Base-by-base conservation (phyloP, 208 protist genomes). In the Leishmania aethiopica region DNA sequence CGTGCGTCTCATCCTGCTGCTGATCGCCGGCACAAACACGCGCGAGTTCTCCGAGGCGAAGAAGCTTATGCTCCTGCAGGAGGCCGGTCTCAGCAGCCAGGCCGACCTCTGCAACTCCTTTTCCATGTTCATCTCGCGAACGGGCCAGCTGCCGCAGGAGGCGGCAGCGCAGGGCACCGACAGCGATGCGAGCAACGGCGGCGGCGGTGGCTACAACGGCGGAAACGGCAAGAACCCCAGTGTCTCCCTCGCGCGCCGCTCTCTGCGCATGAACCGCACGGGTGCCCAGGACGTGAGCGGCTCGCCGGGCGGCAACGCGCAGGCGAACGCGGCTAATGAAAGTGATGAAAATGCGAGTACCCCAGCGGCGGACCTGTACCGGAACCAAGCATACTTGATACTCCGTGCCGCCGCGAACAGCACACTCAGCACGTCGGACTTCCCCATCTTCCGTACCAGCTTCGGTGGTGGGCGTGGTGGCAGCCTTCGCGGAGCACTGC, bases 41-140 rank as follows among this genome's bases (percentile, higher is more conserved):
- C 72, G 83, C 64, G 91, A 96, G 78, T 92, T 94, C 64, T 84
- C 92, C 40, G 88, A 94, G 72, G 88, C 84, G 37, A 93, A 91
- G 84, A 90, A 91, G 75, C 89, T 89, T 77, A 83, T 88, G 79
- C 82, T 96, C 28, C 83, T 96, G 71, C 84, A 92, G 64, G 90
- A 91, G 73, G 45, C 81, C 25, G 91, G 87, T 1, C 85, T 96
- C 37, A 80, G 70, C 35, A 89, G 75, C 77, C 86, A 94, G 74
- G 79, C 74, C 19, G 70, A 81, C 45, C 80, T 84, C 13, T 89
- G 87, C 86, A 82, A 84, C 71, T 86, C 83, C 59, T 62, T 96
- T 13, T 80, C 84, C 53, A 82, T 89, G 55, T 85, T 94, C 55
- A 86, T 87, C 66, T 74, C 80, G 2, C 87, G 86, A 59, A 73